Evolutionary conservation across 2,329 filamentous ascomycete species (phyloP).

Genomic region (Endocalyx cinctus): DNA sequence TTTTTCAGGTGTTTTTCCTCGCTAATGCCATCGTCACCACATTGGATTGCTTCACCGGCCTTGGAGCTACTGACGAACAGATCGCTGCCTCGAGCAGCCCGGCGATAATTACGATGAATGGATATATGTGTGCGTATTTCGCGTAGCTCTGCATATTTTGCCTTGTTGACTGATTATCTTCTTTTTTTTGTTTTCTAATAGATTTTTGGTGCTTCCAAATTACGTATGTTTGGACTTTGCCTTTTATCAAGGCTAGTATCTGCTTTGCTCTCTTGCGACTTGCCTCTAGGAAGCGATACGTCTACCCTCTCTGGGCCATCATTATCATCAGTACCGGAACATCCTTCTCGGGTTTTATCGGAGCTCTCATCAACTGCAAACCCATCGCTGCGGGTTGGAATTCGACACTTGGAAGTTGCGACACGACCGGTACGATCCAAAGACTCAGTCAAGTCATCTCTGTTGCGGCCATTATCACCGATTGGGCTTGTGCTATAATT

Average conservation of each 20-base stretch:
- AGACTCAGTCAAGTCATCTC: conserved; percentile 6
- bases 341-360: conserved; percentile 5
- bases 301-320: conserved; percentile 12
- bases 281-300: conserved; percentile 9
- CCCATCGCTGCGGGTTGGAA: conserved; percentile 13
- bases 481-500: conserved; percentile 10
- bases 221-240: conserved; percentile 9
- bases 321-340: conserved; percentile 10
- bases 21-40: too few species aligned
- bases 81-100: too few species aligned
- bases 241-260: conserved; percentile 15
- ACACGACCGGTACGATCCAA: neutral
- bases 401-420: conserved; percentile 2
- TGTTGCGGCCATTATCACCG: conserved; percentile 10
- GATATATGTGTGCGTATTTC: too few species aligned
- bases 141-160: too few species aligned
- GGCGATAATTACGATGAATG: too few species aligned
- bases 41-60: too few species aligned
- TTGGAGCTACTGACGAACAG: too few species aligned
- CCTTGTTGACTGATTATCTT: too few species aligned
- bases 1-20: too few species aligned
- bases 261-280: conserved; percentile 15
- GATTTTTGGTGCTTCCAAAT: conserved; percentile 10
- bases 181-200: too few species aligned
- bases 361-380: conserved; percentile 8